phyloP scores from a whole-genome alignment of 176 grass and related monocot genomes.

The Ensete glaucum region DNA sequence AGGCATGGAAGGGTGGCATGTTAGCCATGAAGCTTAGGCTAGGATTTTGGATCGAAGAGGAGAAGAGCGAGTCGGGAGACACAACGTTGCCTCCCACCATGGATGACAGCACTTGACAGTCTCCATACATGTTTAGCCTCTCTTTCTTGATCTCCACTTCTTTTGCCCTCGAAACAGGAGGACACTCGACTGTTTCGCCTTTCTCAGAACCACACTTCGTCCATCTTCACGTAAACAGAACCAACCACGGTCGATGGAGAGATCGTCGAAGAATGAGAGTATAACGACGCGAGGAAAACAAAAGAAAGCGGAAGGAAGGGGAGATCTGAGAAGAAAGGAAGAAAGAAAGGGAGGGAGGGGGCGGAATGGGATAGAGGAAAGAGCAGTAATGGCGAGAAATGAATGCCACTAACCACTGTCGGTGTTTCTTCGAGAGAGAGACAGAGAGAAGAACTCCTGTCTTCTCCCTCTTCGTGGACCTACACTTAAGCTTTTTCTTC shows the following conservation, averaged over 20 bases:
- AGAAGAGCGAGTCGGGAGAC: slow-evolving; percentile 54
- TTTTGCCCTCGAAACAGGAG: not conserved
- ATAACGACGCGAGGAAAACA: not conserved
- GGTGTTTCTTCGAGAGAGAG: not conserved
- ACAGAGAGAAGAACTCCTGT: not conserved
- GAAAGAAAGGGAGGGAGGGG: not conserved
- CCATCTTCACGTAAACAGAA: not conserved
- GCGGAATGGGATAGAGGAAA: not conserved
- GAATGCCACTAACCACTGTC: not conserved
- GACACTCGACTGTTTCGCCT: not conserved
- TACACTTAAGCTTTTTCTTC: too few relatives aligned
- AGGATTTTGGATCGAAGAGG: slow-evolving; percentile 50
- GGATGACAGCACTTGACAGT: slow-evolving; percentile 89
- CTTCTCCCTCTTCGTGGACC: too few relatives aligned
- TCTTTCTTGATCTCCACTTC: too few relatives aligned
- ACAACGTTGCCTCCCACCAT: slow-evolving; percentile 36
- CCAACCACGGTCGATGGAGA: not conserved
- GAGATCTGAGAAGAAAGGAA: not conserved
- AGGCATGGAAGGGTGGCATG: slow-evolving; percentile 62
- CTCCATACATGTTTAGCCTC: slow-evolving; percentile 61
- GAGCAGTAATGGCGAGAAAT: not conserved
- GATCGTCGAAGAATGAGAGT: not conserved
- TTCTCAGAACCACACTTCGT: not conserved
- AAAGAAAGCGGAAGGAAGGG: not conserved
- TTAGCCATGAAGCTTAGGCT: slow-evolving; percentile 45